Conservation (phyloP, 2,329 filamentous ascomycete genomes). For the Pestalotiopsis sp. region DNA sequence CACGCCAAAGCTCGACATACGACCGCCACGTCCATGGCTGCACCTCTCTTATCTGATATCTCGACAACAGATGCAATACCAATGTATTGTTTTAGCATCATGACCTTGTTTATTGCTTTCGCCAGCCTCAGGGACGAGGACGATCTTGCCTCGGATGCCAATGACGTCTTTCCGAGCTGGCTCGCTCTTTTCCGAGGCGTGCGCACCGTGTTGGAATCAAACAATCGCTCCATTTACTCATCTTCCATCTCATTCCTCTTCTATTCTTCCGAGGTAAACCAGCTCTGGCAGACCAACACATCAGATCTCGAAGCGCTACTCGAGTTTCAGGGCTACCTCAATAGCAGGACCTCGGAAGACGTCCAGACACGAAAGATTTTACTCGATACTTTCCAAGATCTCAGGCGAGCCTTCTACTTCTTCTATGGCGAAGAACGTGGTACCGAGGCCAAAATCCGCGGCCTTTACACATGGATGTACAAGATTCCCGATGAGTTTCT, state of each 20-base stretch:
- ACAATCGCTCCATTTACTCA: background rate
- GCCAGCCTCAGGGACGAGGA: slow-evolving; percentile 34
- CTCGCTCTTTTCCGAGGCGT: background rate
- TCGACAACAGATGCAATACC: slow-evolving; percentile 32
- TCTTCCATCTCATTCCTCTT: background rate
- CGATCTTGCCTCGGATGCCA: slow-evolving; percentile 37
- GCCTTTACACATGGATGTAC: background rate
- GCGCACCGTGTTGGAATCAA: background rate
- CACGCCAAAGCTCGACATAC: slow-evolving; percentile 40
- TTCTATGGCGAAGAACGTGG: background rate
- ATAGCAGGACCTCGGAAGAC: background rate
- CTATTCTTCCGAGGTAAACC: background rate
- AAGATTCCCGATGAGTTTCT: background rate
- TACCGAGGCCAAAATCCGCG: background rate
- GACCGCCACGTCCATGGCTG: slow-evolving; percentile 31
- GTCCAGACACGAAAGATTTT: background rate
- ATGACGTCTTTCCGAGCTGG: slow-evolving; percentile 20
- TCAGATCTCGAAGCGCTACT: background rate
- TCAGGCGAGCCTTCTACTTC: background rate
- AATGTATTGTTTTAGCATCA: slow-evolving; percentile 40
- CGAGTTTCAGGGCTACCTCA: background rate
- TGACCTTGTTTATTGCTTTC: slow-evolving; percentile 39
- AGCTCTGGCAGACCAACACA: background rate
- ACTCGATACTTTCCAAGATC: background rate
- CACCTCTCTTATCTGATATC: slow-evolving; percentile 34